Percentiles rank a stretch among this genome's conserved stretches.
Conservation (phyloP, 2,329 filamentous ascomycete species). For the Aspergillus sergii region DNA sequence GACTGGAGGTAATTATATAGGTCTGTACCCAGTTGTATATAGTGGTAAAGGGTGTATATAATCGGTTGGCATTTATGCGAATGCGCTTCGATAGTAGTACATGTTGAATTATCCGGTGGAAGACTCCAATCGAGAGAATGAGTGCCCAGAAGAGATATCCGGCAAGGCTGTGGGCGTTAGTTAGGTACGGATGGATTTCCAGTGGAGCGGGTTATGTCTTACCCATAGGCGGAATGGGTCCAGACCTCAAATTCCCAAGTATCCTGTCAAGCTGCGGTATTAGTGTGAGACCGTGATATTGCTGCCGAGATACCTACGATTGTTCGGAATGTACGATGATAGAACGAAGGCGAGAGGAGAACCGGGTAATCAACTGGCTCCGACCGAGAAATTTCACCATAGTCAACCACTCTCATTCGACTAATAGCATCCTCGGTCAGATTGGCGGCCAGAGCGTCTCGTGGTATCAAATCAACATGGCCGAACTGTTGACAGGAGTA, state of each 20-base stretch:
- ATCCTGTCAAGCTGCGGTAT: slow-evolving; percentile 20
- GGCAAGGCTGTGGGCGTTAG: slow-evolving; percentile 24
- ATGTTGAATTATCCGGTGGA: slow-evolving; percentile 31
- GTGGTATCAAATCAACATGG: slow-evolving; percentile 28
- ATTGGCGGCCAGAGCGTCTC: slow-evolving; percentile 32
- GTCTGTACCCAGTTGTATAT: slow-evolving; percentile 37
- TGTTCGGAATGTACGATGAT: slow-evolving; percentile 32
- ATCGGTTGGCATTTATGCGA: background rate
- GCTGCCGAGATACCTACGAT: slow-evolving; percentile 28
- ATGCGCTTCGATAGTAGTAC: slow-evolving; percentile 18
- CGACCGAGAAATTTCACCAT: slow-evolving; percentile 27
- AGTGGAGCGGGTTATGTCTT: slow-evolving; percentile 14
- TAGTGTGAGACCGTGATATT: background rate
- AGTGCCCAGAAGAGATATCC: slow-evolving; percentile 46
- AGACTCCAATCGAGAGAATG: slow-evolving; percentile 39
- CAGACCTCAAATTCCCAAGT: slow-evolving; percentile 36
- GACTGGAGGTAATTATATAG: slow-evolving; percentile 47
- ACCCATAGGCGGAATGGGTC: slow-evolving; percentile 43
- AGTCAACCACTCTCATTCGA: slow-evolving; percentile 37
- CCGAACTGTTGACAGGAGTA: slow-evolving; percentile 27
- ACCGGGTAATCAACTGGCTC: slow-evolving; percentile 28
- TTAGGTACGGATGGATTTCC: background rate
- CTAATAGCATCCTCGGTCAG: slow-evolving; percentile 37
- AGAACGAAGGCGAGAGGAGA: slow-evolving; percentile 36
- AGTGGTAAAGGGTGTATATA: slow-evolving; percentile 9